Conservation (phyloP, 129 eudicot genomes). For the Calendula officinalis region DNA sequence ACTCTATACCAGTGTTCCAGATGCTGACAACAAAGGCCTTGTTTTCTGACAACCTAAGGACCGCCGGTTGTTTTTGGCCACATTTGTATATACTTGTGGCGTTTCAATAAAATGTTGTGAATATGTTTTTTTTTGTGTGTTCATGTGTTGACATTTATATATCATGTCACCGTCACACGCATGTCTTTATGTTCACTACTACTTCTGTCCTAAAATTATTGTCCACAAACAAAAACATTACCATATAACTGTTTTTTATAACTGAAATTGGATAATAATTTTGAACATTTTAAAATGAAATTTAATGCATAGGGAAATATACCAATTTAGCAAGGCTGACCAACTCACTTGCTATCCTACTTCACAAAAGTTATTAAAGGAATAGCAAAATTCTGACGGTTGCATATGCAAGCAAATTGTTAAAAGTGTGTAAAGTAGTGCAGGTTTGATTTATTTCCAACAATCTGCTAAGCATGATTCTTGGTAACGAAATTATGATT, state of each 20-base stretch:
- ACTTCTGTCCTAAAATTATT: no score
- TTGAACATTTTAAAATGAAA: no score
- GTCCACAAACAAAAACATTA: no score
- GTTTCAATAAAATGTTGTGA: background rate
- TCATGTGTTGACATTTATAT: background rate
- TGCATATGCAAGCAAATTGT: background rate
- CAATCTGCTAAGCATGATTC: constrained; percentile 5
- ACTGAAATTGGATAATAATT: no score
- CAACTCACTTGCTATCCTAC: no score
- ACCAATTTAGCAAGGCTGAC: background rate
- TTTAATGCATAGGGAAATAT: no score
- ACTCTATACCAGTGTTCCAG: constrained; percentile 58
- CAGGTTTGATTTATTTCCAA: background rate
- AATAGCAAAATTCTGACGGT: background rate
- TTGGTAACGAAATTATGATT: background rate
- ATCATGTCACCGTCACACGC: background rate
- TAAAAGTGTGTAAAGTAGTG: background rate
- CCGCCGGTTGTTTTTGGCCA: background rate
- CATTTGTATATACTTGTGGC: constrained; percentile 1
- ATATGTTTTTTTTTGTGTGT: background rate
- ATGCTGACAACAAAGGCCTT: constrained; percentile 61
- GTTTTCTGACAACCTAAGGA: constrained; percentile 19
- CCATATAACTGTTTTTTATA: no score
- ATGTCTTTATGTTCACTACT: background rate
- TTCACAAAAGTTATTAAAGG: background rate